Base-by-base conservation (phyloP, 371 early-diverging fungal species). In the Mucor sp. region DNA sequence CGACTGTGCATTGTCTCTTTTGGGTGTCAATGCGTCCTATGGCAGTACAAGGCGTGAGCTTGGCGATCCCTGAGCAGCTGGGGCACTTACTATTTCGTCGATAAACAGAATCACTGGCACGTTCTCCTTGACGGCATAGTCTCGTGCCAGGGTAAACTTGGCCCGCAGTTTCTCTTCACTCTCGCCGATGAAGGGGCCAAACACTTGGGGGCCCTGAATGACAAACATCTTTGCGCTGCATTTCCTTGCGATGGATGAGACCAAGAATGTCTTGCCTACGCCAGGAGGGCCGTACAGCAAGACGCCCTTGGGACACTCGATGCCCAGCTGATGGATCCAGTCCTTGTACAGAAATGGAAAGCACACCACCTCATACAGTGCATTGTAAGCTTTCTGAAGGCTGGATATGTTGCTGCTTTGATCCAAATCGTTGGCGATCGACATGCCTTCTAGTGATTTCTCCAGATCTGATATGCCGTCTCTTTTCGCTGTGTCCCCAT, bases 201-300 rank as follows among this genome's bases (percentile, higher is more conserved):
- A 89, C 1, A 99, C 80, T 60, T 99, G 98, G 0, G 99, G 91
- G 0, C 99, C 99, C 65, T 91, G 83, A 21, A 95, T 83, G 0
- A 85, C 68, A 27, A 88, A 78, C 84, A 94, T 65, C 25, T 81
- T 75, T 0, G 95, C 93, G 6, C 68, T 64, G 58, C 89, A 92
- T 3, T 75, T 74, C 30, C 75, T 67, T 17, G 94, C 88, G 1
- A 96, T 81, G 0, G 82, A 76, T 0, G 87, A 76, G 0, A 96
- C 97, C 6, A 97, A 74, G 47, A 85, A 84, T 0, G 98, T 97
- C 68, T 99, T 98, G 23, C 99, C 99, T 0, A 95, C 94, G n/a
- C 99, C 99, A 0, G 99, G 97, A 4, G 96, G 95, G 0, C 99
- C 99, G 66, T 94, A 90, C 0, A 99, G 74, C 7, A 99, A 77